phyloP scores from a whole-genome alignment of 1,284 basidiomycete species.

The Mycocalia duriaeana region DNA sequence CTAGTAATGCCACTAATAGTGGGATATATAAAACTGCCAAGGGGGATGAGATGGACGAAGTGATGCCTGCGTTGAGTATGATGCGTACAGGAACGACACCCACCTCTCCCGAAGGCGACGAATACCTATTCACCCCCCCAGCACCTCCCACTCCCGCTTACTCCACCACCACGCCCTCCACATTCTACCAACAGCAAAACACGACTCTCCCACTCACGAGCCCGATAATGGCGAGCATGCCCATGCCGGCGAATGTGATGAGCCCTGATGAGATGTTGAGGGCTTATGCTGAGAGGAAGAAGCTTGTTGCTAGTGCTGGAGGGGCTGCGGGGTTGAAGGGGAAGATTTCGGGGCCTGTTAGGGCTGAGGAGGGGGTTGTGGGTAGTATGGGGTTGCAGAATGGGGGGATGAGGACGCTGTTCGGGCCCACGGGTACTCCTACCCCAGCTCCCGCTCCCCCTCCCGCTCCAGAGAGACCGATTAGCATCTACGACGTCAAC shows the following conservation, averaged over 20 bases:
- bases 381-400: too few relatives aligned
- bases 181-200: neutral
- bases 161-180: slow-evolving; percentile 2
- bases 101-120: slow-evolving; percentile 25
- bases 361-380: too few relatives aligned
- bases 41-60: slow-evolving; percentile 41
- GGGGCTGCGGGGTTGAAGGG: neutral
- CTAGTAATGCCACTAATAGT: slow-evolving; percentile 1
- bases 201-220: slow-evolving; percentile 22
- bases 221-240: slow-evolving; percentile 32
- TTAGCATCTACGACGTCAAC: too few relatives aligned
- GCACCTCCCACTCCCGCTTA: slow-evolving; percentile 25
- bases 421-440: too few relatives aligned
- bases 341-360: too few relatives aligned
- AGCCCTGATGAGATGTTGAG: slow-evolving; percentile 71
- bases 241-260: slow-evolving; percentile 47
- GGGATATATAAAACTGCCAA: slow-evolving; percentile 1
- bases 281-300: slow-evolving; percentile 63
- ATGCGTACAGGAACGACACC: slow-evolving; percentile 48
- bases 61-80: slow-evolving; percentile 63
- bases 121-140: slow-evolving; percentile 35
- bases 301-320: slow-evolving; percentile 9
- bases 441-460: too few relatives aligned
- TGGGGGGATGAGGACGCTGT: too few relatives aligned
- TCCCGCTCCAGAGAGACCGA: too few relatives aligned